Percentiles rank a stretch among this genome's conserved stretches.
phyloP scores from a whole-genome alignment of 495 filamentous ascomycete species.

The Polyplosphaeria fusca region DNA sequence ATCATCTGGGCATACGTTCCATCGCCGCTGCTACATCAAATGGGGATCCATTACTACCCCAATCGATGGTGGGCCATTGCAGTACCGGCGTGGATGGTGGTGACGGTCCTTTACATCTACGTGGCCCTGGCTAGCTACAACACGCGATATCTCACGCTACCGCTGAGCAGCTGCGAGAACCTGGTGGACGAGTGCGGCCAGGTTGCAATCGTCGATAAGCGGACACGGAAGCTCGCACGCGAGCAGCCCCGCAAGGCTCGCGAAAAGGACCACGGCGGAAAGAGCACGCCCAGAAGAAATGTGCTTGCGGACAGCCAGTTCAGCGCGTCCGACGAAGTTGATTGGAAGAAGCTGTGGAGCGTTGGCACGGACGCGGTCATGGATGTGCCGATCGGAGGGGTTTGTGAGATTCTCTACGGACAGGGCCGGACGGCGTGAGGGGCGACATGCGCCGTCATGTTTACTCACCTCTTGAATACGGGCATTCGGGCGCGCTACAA shows the following conservation, averaged over 20 bases:
- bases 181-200: conserved; percentile 88
- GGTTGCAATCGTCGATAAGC: conserved; percentile 74
- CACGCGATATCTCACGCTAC: conserved; percentile 78
- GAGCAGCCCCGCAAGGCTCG: conserved; percentile 46
- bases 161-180: conserved; percentile 76
- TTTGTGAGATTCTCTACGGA: conserved; percentile 88
- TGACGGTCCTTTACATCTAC: conserved; percentile 87
- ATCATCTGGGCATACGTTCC: conserved; percentile 93
- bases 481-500: too few relatives aligned
- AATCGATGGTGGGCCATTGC: conserved; percentile 97
- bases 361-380: conserved; percentile 95
- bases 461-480: too few relatives aligned
- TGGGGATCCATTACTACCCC: conserved; percentile 95
- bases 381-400: conserved; percentile 93
- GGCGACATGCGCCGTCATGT: background rate
- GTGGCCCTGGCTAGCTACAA: conserved; percentile 91
- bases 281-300: conserved; percentile 9
- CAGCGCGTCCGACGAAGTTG: conserved; percentile 41
- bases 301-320: conserved; percentile 28
- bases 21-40: conserved; percentile 82
- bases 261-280: conserved; percentile 41
- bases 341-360: conserved; percentile 82
- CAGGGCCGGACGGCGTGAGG: background rate
- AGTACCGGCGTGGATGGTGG: conserved; percentile 84
- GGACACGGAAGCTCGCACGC: conserved; percentile 54